Evolutionary conservation across 768 basidiomycete species (phyloP), one percentile per base, ranked within the genome.

Genomic region (Lactifluus subvellereus): DNA sequence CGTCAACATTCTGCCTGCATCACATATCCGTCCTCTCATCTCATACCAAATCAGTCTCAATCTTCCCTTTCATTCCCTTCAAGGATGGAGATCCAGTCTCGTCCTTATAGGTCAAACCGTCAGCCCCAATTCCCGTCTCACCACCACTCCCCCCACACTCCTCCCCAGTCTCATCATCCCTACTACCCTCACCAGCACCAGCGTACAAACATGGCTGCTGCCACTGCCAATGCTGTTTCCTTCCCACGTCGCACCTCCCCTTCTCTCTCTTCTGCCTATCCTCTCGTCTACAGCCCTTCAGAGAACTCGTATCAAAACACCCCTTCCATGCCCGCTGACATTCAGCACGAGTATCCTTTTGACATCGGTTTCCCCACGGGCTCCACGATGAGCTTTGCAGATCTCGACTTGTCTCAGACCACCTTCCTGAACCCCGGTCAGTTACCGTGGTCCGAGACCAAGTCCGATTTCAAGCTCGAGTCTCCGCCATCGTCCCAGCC

Each of bases 101-200:
- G 63, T 59, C 37, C 63, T 64, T 64, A 64, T 64, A 64, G 63
- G 63, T 45, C 63, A 27, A 64, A 50, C 53, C 63, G 63, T 32
- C 63, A 54, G 40, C 42, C 58, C n/a, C 58, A 60, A 20, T 10
- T 60, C 63, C 27, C 62, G 33, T 43, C 57, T 11, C 51, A 48
- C 20, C 54, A 55, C 14, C 51, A 38, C 45, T 1, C 43, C 33
- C 58, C 57, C 40, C 53, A 60, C 57, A 60, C 63, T 45, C 63
- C 57, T n/a, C 62, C 57, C 16, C 42, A 54, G 20, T 20, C 47
- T 43, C 54, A 42, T 38, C 61, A 51, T 45, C 43, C 54, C 13
- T 56, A 51, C 22, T 55, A 37, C 18, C n/a, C 33, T 1, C 62
- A 40, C 3, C 62, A 63, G 16, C 62, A 40, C 3, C 62, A 63